These are phyloP conservation scores for Phaffomyces antillensis DNA, from an alignment of 805 yeast genomes.

Conservation along the genomic window DNA sequence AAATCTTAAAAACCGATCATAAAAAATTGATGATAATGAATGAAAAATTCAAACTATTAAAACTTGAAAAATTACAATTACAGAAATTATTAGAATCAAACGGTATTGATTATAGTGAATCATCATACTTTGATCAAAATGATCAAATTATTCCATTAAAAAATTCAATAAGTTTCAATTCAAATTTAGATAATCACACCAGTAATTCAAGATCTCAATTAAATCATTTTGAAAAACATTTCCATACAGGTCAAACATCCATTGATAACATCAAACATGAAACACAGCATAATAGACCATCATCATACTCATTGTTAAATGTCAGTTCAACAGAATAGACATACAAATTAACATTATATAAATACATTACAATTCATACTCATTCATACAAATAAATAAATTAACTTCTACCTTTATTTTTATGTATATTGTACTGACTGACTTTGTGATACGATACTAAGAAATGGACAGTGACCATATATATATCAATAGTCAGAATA, in stretches of 20 bases:
- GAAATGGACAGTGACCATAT: too few relatives aligned
- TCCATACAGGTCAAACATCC: slow-evolving; percentile 1
- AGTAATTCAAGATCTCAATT: too few relatives aligned
- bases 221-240: not conserved
- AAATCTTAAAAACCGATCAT: slow-evolving; percentile 24
- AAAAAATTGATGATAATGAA: slow-evolving; percentile 17
- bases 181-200: too few relatives aligned
- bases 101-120: not conserved
- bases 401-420: too few relatives aligned
- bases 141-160: not conserved
- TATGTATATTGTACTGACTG: too few relatives aligned
- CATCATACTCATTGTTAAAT: slow-evolving; percentile 12
- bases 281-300: slow-evolving; percentile 2
- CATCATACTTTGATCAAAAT: not conserved
- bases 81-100: slow-evolving; percentile 24
- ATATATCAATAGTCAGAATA: too few relatives aligned
- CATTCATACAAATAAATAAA: not conserved
- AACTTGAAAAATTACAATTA: slow-evolving; percentile 25
- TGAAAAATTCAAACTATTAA: slow-evolving; percentile 24
- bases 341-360: not conserved
- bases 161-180: not conserved
- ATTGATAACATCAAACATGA: slow-evolving; percentile 1
- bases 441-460: too few relatives aligned
- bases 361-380: not conserved
- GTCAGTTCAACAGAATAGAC: slow-evolving; percentile 3